Evolutionary conservation across 441 rosid genomes (phyloP).

Genomic region (Gossypium schwendimanii): DNA sequence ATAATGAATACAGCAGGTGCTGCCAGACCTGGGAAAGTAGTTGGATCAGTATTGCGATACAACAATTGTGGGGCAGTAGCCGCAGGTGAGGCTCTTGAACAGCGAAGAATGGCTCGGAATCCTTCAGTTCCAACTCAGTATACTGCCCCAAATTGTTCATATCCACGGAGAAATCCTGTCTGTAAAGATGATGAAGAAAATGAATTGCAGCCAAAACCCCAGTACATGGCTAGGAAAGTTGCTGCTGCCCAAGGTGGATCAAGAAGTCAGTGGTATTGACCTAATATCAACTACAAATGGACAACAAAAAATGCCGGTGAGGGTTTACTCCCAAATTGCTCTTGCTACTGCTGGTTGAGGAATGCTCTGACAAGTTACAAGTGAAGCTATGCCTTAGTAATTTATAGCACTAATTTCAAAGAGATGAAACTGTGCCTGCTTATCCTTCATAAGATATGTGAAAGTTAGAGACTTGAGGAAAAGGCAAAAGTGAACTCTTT

Average conservation of each 20-base stretch:
- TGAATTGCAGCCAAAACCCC: constrained; percentile 75
- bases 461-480: constrained; percentile 12
- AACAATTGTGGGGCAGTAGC: constrained; percentile 62
- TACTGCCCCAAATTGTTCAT: constrained; percentile 35
- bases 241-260: constrained; percentile 76
- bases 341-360: constrained; percentile 2
- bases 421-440: constrained; percentile 9
- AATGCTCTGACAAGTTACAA: not conserved
- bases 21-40: constrained; percentile 82
- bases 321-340: not conserved
- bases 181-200: constrained; percentile 69
- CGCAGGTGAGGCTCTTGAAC: constrained; percentile 62
- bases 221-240: constrained; percentile 71
- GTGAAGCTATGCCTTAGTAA: constrained; percentile 16
- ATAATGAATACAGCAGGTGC: constrained; percentile 43
- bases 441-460: not conserved
- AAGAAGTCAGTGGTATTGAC: constrained; percentile 69
- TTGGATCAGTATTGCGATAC: constrained; percentile 70
- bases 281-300: constrained; percentile 3
- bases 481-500: constrained; percentile 10
- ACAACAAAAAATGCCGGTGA: not conserved
- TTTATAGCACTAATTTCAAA: constrained; percentile 21
- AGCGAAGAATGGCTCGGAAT: constrained; percentile 61
- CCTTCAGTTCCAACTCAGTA: constrained; percentile 53
- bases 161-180: constrained; percentile 58